Evolutionary conservation across 129 eudicot species (phyloP), one percentile per base, ranked within the genome.

Genomic region (Erigeron canadensis): DNA sequence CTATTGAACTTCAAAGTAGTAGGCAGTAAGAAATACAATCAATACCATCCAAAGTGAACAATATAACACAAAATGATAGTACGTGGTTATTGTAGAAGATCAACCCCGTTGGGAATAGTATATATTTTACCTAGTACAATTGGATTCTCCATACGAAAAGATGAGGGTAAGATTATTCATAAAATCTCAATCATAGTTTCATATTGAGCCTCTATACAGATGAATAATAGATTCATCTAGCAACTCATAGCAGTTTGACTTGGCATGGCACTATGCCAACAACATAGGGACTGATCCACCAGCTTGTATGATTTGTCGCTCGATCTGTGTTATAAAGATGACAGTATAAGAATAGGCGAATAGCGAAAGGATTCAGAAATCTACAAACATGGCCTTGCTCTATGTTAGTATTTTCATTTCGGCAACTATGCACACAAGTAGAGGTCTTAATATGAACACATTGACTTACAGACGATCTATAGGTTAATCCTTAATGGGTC

Each of bases 271-370:
- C 62, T 79, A 87, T 16, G 63, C 81, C 75, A 82, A 58, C 75
- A 82, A 58, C 72, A 75, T 22, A 23, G 96, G 96, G 75, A 89
- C 43, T 6, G 82, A 72, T 73, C 96, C 92, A 53, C 92, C 96
- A 21, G 84, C 85, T 69, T 79, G 81, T 80, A 79, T 19, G 77
- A 89, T 89, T 76, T 89, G 88, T 53, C 79, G 84, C 90, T 89
- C 96, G 63, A 89, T 76, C 96, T 89, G 53, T 79, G 77, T 59
- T 63, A 8, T 43, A 34, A 53, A 74, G 12, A 64, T 5, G 8
- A 28, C 34, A 28, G 1, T 28, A 28, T 28, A 28, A 28, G 34
- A 28, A 28, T 28, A 28, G 34, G 34, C 34, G 34, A 28, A 28
- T 28, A 28, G 34, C 34, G 3, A 28, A 28, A 28, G 34, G 34